Evolutionary conservation across 140 eudicot species (phyloP).

Genomic region (Anethum foeniculum): DNA sequence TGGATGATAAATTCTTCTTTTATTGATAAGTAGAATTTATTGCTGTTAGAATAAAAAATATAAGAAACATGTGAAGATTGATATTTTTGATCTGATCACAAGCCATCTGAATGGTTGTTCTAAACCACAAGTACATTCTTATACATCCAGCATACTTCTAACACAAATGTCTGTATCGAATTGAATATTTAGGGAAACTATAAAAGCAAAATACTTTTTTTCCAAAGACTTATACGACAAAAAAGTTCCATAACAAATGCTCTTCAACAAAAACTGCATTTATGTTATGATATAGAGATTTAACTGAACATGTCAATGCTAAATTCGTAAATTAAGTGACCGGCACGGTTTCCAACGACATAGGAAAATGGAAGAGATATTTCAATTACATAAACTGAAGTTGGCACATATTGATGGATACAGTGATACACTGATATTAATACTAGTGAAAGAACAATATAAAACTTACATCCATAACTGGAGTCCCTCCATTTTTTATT

Average conservation of each 20-base stretch:
- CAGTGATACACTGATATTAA: neutral
- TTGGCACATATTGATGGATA: neutral
- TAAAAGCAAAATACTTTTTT: neutral
- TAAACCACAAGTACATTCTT: neutral
- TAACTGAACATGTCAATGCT: neutral
- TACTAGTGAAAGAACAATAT: neutral
- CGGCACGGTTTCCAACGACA: neutral
- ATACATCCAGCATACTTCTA: neutral
- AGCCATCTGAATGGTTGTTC: neutral
- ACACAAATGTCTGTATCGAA: neutral
- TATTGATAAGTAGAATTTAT: neutral
- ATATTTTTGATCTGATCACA: constrained; percentile 3
- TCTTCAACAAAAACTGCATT: neutral
- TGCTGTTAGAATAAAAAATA: neutral
- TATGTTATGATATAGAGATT: no score
- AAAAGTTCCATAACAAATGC: neutral
- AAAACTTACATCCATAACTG: constrained; percentile 57
- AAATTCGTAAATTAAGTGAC: neutral
- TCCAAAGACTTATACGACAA: neutral
- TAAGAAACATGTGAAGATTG: neutral
- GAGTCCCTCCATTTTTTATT: constrained; percentile 67
- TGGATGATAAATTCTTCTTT: neutral
- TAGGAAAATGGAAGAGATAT: neutral
- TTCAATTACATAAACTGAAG: neutral
- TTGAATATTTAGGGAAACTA: neutral